Evolutionary conservation across 208 protist species (phyloP), one percentile per base, ranked within the genome.

Genomic region (Acanthamoeba rhysodes): DNA sequence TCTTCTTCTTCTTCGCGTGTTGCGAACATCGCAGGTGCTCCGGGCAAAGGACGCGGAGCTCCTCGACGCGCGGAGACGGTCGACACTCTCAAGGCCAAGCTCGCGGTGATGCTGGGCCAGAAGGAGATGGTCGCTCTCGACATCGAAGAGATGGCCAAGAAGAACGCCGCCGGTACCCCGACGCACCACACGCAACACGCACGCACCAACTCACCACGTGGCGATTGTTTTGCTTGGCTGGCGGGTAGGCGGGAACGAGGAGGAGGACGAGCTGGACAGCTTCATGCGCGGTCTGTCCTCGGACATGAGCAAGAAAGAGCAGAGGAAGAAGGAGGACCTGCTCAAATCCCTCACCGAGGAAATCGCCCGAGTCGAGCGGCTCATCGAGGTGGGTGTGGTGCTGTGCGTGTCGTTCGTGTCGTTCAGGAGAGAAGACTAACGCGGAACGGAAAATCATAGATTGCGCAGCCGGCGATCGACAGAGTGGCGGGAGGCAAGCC

Each of bases 181-280:
- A 41, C 37, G 4, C 37, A 4, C 1, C 37, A 41, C 37, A 41
- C 37, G 4, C 37, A 4, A 41, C 37, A 41, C 37, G n/a, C n/a
- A n/a, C n/a, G n/a, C n/a, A n/a, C n/a, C n/a, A n/a, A n/a, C n/a
- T 78, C 70, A 78, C 70, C 34, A 7, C 37, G 70, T 24, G n/a
- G n/a, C 22, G 5, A n/a, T 1, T 7, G 59, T 16, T 10, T 8
- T 10, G 59, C 16, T n/a, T 7, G 27, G 27, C 59, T 10, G 20
- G 59, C 12, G 12, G 18, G 14, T 18, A 50, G 84, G 57, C 57
- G 57, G 18, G 41, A 91, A 91, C 41, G 84, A 91, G 37, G 84
- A 91, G 22, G 84, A 72, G 57, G 84, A 91, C 41, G 84, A 91
- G 57, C 57, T 91, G 55, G 84, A 91, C 34, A 91, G 84, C 32